phyloP scores from a whole-genome alignment of 1,284 basidiomycete species.

The Apiotrichum laibachii region DNA sequence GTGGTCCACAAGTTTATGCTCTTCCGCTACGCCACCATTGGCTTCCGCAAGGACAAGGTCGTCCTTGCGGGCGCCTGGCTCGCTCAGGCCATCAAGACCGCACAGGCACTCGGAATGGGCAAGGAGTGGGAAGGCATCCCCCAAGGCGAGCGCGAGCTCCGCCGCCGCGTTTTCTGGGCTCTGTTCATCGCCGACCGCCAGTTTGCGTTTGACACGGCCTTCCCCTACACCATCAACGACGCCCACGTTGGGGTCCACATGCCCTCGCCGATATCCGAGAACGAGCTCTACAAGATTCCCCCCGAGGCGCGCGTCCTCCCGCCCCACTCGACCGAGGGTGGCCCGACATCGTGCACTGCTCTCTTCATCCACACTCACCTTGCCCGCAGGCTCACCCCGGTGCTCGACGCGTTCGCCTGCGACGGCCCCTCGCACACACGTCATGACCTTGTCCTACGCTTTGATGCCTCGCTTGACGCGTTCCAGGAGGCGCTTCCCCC shows the following conservation, averaged over 20 bases:
- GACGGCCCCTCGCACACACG: constrained; percentile 36
- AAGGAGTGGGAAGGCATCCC: constrained; percentile 46
- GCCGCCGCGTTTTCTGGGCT: constrained; percentile 45
- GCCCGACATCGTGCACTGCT: constrained; percentile 38
- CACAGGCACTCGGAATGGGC: constrained; percentile 43
- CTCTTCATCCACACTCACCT: constrained; percentile 46
- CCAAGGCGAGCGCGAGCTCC: constrained; percentile 42
- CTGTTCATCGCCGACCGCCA: constrained; percentile 44
- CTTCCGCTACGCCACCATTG: constrained; percentile 38
- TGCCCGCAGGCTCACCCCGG: constrained; percentile 37
- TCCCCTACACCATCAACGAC: constrained; percentile 47
- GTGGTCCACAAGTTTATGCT: constrained; percentile 45
- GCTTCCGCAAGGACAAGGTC: constrained; percentile 28
- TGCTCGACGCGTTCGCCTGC: constrained; percentile 44
- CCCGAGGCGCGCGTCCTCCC: constrained; percentile 32
- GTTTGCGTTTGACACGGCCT: constrained; percentile 41
- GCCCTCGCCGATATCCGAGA: constrained; percentile 43
- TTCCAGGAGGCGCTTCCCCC: constrained; percentile 46
- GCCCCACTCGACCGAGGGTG: constrained; percentile 33
- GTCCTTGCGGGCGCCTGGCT: constrained; percentile 37
- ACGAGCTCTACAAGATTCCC: constrained; percentile 38
- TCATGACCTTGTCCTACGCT: constrained; percentile 37
- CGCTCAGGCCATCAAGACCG: constrained; percentile 43
- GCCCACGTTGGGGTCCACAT: constrained; percentile 42
- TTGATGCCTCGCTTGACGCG: constrained; percentile 39